Evolutionary conservation across 208 protist species (phyloP), one percentile per base, ranked within the genome.

Genomic region (Crithidia bombi): DNA sequence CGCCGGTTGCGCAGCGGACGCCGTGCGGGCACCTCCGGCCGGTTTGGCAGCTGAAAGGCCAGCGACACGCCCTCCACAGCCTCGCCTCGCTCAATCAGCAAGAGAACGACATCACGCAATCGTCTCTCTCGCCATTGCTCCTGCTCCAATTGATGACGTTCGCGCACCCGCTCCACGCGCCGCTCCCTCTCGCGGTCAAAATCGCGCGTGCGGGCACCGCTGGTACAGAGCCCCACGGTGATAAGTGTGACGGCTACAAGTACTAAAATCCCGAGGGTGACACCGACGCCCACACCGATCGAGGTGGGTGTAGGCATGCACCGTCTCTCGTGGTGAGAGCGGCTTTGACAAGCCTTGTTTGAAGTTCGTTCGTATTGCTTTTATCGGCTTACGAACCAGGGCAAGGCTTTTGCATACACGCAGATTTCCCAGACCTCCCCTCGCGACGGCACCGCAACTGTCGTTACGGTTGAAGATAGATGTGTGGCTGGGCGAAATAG

Each of bases 21-120:
- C 6, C 73, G 54, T 3, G 56, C 63, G 17, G 55, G 54, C 25
- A 84, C 79, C 41, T 84, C 79, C 19, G 58, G 44, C 15, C 63
- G 66, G 35, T 67, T 47, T 0, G 59, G 62, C 25, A 81, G 50
- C 64, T 84, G 79, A 36, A 87, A 83, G 15, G 73, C 82, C 6
- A 87, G 56, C 19, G 82, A 63, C 1, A 87, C 52, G 0, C 75
- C 82, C 51, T 87, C 74, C 21, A 55, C 21, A 15, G 74, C 82
- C 57, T 81, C 74, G 6, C 78, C 78, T 10, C 75, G 66, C 44
- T 87, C 69, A 3, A 87, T 64, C 19, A 87, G 70, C 11, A 87
- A 38, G n/a, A 84, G 46, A 9, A 84, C 75, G 57, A 84, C 82
- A 47, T 87, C 69, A 11, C 71, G 78, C 21, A 84, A 70, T n/a